A percentile compares a stretch with the other conserved stretches of the same genome.
These are phyloP conservation scores for Dipteronia dyeriana DNA, from an alignment of 345 rosid species.

Conservation along the genomic window DNA sequence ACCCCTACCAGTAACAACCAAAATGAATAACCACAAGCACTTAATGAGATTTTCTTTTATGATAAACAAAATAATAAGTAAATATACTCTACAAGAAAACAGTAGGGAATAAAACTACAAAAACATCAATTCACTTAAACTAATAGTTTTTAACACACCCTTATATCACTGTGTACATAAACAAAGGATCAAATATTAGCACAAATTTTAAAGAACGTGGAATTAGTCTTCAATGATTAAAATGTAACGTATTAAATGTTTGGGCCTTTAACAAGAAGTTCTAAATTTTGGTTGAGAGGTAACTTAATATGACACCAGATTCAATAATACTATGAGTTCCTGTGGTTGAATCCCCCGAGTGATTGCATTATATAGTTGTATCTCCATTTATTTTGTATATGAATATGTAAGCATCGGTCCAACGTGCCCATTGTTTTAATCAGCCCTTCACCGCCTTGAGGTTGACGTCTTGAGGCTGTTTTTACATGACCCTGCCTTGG, in stretches of 20 bases:
- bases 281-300: background rate
- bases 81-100: background rate
- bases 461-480: too few relatives aligned
- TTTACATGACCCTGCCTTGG: too few relatives aligned
- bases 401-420: background rate
- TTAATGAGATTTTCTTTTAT: background rate
- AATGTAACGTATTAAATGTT: background rate
- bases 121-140: background rate
- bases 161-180: background rate
- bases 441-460: too few relatives aligned
- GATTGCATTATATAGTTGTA: background rate
- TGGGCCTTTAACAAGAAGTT: background rate
- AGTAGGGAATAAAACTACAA: background rate
- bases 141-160: background rate
- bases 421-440: background rate
- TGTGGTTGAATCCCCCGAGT: background rate
- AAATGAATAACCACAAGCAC: constrained; percentile 12
- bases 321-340: background rate
- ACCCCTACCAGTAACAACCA: background rate
- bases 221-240: background rate
- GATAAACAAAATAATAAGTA: constrained; percentile 11
- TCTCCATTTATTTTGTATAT: background rate
- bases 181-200: background rate
- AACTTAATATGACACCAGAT: background rate
- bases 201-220: background rate